A percentile compares a stretch with the other conserved stretches of the same genome.
Conservation (phyloP, 179 eudicot species). For the Vitellaria paradoxa region DNA sequence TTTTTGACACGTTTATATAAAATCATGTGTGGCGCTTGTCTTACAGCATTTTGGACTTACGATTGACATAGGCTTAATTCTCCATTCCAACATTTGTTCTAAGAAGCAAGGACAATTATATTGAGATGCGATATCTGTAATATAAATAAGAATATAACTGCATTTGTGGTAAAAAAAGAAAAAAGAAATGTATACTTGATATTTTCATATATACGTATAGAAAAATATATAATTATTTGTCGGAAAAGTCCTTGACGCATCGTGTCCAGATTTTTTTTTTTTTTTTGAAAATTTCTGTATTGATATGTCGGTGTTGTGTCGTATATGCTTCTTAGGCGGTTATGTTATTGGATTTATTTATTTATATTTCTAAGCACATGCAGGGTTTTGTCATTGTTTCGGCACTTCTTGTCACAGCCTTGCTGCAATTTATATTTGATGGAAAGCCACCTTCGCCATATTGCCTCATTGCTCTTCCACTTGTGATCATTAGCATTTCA, state of each 20-base stretch:
- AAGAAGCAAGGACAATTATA: too few species aligned
- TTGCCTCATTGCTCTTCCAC: constrained; percentile 86
- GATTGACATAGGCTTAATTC: neutral
- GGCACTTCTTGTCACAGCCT: constrained; percentile 92
- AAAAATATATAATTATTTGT: too few species aligned
- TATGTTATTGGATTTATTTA: neutral
- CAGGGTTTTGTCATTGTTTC: constrained; percentile 98
- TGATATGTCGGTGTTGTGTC: too few species aligned
- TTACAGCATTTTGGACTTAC: neutral
- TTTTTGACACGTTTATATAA: neutral
- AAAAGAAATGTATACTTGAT: too few species aligned
- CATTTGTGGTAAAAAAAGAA: too few species aligned
- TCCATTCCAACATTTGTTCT: neutral
- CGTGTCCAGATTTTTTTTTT: too few species aligned
- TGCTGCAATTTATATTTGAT: constrained; percentile 79
- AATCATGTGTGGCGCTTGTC: neutral
- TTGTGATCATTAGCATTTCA: constrained; percentile 77
- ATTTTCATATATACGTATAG: too few species aligned
- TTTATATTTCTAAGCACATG: constrained; percentile 19
- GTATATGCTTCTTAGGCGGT: too few species aligned
- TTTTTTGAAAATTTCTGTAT: too few species aligned
- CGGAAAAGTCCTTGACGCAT: too few species aligned
- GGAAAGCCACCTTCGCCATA: constrained; percentile 88
- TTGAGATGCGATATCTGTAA: too few species aligned
- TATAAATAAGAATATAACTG: too few species aligned